Conservation (phyloP, 805 yeast species). For the Wickerhamomyces subpelliculosus region DNA sequence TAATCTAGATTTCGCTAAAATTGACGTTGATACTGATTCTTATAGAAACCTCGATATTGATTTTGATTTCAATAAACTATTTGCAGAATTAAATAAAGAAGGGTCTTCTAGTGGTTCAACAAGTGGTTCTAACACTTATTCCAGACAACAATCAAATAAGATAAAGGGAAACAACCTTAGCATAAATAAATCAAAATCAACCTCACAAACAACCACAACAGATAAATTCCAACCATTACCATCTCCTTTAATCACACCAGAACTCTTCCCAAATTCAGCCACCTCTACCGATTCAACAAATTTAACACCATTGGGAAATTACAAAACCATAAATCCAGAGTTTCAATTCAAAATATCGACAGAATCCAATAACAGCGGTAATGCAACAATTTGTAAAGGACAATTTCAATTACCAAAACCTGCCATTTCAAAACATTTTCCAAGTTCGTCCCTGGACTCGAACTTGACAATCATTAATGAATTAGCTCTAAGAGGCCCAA, state of each 20-base stretch:
- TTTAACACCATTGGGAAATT: not conserved
- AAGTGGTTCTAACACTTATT: not conserved
- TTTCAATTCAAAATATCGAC: slow-evolving; percentile 13
- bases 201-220: not conserved
- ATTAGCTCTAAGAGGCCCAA: slow-evolving; percentile 4
- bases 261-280: slow-evolving; percentile 15
- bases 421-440: not conserved
- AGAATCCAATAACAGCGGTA: not conserved
- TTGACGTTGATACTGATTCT: slow-evolving; percentile 51
- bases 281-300: slow-evolving; percentile 1
- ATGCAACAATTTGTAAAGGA: not conserved
- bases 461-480: not conserved
- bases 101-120: slow-evolving; percentile 5
- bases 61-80: slow-evolving; percentile 35
- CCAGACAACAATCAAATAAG: not conserved
- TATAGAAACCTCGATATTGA: slow-evolving; percentile 55
- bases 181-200: not conserved
- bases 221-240: slow-evolving; percentile 16
- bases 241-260: slow-evolving; percentile 22
- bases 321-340: slow-evolving; percentile 8
- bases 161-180: not conserved
- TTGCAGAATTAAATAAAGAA: slow-evolving; percentile 13
- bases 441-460: not conserved
- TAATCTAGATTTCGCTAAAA: slow-evolving; percentile 41
- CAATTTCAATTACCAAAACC: not conserved